Base-by-base conservation (phyloP, 805 yeast genomes). In the Ogataea chonburiensis region DNA sequence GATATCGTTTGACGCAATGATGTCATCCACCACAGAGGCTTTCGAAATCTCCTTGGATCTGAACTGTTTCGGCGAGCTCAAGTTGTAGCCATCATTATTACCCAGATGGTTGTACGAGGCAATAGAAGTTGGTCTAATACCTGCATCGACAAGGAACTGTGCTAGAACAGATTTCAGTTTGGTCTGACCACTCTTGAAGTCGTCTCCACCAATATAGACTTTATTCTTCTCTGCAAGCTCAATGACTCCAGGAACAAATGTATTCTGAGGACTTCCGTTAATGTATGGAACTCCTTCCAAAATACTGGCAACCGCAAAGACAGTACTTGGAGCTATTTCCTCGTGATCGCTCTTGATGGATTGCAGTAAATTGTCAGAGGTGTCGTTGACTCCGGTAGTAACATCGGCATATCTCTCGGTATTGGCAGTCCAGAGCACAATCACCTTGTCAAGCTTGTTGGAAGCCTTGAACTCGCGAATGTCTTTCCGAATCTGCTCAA, bases 61-160 rank as follows among this genome's bases (percentile, higher is more conserved):
- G 76, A 89, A 89, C 70, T 89, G 98, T 68, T 77, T 76, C 52
- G 95, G 95, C 7, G 97, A 86, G 37, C 87, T 76, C 67, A 89
- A 72, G 67, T 89, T 89, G 71, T 71, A 86, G 30, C 98, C 98
- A 62, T 89, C 98, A 58, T 89, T 89, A 72, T 89, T 89, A 60
- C 98, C 98, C 57, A 89, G 74, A 66, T 89, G 98, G 67, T 89
- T 89, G 68, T 89, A 89, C 12, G 96, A 88, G 15, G 97, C 97
- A 61, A 89, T 85, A 19, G 96, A 88, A 23, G 84, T 69, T 23
- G 97, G 97, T 65, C 86, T 83, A 64, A 89, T 89, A 69, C 98
- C 98, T 22, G 98, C 98, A 61, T 89, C 98, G 37, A 89, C 96
- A 50, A 89, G 75, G 63, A 81, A 89, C 68, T 91, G 97, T 15